Percentiles rank a stretch among this genome's conserved stretches.
Evolutionary conservation across 2,329 filamentous ascomycete species (phyloP).

Genomic region (Beauveria pseudobassiana): DNA sequence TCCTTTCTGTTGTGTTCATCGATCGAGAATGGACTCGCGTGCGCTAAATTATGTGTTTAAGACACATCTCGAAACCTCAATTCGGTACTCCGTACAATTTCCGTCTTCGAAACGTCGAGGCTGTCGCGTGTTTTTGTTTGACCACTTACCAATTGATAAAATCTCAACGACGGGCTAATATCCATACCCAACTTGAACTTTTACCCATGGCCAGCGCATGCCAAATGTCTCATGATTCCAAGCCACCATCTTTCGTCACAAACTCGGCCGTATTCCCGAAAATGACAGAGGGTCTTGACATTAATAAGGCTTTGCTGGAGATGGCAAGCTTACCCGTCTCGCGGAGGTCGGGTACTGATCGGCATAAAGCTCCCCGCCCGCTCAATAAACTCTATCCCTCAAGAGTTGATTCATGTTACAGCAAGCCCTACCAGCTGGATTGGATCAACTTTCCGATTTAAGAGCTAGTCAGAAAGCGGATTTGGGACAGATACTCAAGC

Average conservation of each 20-base stretch:
- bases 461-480: neutral
- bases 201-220: neutral
- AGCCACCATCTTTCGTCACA: neutral
- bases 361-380: neutral
- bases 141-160: neutral
- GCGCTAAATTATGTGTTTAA: neutral
- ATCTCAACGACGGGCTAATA: neutral
- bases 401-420: neutral
- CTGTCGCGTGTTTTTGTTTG: neutral
- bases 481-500: neutral
- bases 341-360: neutral
- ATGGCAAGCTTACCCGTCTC: neutral
- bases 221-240: neutral
- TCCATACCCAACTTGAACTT: neutral
- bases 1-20: neutral
- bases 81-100: too few relatives aligned
- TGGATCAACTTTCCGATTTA: neutral
- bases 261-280: neutral
- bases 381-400: neutral
- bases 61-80: neutral
- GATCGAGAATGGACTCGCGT: neutral
- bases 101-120: neutral
- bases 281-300: neutral
- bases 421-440: neutral
- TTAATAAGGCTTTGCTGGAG: neutral